A percentile compares a stretch with the other conserved stretches of the same genome.
These are phyloP conservation scores for Talaromyces funiculosus DNA, from an alignment of 2,329 filamentous ascomycete genomes.

Conservation along the genomic window DNA sequence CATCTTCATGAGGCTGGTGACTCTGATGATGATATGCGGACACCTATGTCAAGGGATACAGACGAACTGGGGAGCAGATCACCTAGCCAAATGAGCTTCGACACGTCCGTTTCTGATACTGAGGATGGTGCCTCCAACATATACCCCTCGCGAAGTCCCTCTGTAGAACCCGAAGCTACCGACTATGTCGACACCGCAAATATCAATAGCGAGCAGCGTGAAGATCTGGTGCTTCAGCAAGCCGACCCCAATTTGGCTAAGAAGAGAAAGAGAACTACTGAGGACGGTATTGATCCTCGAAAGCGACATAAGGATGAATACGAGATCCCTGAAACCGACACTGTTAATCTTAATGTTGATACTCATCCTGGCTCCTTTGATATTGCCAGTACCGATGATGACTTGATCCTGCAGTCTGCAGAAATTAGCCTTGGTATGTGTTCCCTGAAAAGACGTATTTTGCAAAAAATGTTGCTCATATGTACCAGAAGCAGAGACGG, in stretches of 20 bases:
- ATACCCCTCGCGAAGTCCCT: slow-evolving; percentile 19
- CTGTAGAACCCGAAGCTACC: slow-evolving; percentile 18
- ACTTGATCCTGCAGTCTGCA: slow-evolving; percentile 1
- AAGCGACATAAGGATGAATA: slow-evolving; percentile 83
- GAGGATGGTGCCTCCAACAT: slow-evolving; percentile 35
- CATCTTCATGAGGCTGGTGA: slow-evolving; percentile 73
- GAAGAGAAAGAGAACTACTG: slow-evolving; percentile 66
- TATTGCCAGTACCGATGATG: background rate
- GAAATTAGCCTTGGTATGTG: slow-evolving; percentile 7
- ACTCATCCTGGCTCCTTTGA: background rate
- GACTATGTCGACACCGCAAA: slow-evolving; percentile 17
- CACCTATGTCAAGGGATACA: slow-evolving; percentile 65
- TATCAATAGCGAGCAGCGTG: slow-evolving; percentile 16
- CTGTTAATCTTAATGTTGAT: slow-evolving; percentile 45
- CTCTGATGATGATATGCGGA: slow-evolving; percentile 74
- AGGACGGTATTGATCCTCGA: slow-evolving; percentile 62
- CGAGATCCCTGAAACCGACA: slow-evolving; percentile 64
- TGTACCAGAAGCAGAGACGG: background rate
- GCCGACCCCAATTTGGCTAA: slow-evolving; percentile 46
- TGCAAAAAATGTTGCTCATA: background rate
- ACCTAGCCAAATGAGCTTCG: slow-evolving; percentile 62
- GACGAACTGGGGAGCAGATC: slow-evolving; percentile 81
- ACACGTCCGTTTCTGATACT: slow-evolving; percentile 47
- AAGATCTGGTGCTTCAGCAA: slow-evolving; percentile 15
- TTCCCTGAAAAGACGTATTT: background rate